These are phyloP conservation scores for Malassezia dermatis DNA, from an alignment of 1,284 basidiomycete species.

Conservation along the genomic window DNA sequence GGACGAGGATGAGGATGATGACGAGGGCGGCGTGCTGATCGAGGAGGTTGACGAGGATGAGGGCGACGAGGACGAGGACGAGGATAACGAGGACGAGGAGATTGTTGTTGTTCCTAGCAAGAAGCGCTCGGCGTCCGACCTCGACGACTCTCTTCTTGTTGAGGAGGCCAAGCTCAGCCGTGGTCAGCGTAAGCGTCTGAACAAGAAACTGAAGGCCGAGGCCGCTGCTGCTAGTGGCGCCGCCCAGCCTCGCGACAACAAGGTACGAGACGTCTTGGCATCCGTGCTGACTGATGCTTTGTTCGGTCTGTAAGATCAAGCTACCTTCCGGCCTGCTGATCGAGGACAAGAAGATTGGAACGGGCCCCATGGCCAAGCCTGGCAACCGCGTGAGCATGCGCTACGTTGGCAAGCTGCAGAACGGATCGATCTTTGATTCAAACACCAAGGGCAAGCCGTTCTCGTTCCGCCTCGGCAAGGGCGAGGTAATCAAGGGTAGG, in stretches of 20 bases:
- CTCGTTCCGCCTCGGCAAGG: conserved; percentile 70
- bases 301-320: conserved; percentile 48
- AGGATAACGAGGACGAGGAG: conserved; percentile 24
- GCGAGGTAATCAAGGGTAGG: conserved; percentile 78
- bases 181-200: conserved; percentile 48
- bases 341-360: conserved; percentile 66
- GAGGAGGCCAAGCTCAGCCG: conserved; percentile 33
- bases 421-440: conserved; percentile 77
- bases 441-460: conserved; percentile 83
- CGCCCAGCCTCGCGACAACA: conserved; percentile 38
- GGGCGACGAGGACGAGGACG: conserved; percentile 39
- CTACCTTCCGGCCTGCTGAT: conserved; percentile 68
- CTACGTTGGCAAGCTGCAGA: conserved; percentile 75
- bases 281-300: conserved; percentile 14
- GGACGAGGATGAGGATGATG: conserved; percentile 28
- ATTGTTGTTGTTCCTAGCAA: conserved; percentile 46
- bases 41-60: conserved; percentile 15
- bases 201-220: conserved; percentile 62
- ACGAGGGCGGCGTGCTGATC: conserved; percentile 58
- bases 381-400: conserved; percentile 76
- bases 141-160: conserved; percentile 44
- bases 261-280: conserved; percentile 48
- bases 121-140: conserved; percentile 56
- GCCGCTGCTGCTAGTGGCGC: conserved; percentile 22
- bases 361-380: conserved; percentile 70